Base-by-base conservation (phyloP, 805 yeast species). In the Jamesozyma lodderae region DNA sequence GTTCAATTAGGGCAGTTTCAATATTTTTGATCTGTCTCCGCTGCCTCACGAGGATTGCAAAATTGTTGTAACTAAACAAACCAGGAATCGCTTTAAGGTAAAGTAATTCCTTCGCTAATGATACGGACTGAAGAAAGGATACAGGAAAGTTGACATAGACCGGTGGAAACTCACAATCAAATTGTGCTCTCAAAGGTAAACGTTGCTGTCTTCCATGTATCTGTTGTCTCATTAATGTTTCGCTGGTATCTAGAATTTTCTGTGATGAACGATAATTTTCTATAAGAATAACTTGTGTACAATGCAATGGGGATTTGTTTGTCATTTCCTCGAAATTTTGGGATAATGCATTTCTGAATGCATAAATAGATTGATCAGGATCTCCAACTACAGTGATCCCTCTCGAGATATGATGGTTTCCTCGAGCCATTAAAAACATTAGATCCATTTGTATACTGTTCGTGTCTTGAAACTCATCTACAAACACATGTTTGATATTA, bases 381-480 rank as follows among this genome's bases (percentile, higher is more conserved):
- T 90, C 98, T 1, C 98, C 98, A 2, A 90, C 96, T 1, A 87
- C 79, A 0, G 96, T 84, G 7, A 90, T 70, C 41, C 79, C 79
- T 43, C 75, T 55, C 26, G 66, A 67, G 15, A 53, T 37, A 15
- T 60, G 56, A 3, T 58, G 50, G 28, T 70, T 64, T 41, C 64
- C 65, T 10, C 53, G 51, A 0, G 79, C 68, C 23, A 81, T 60
- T 4, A 65, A 62, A 43, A 70, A 70, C 67, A 85, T 71, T 33
- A 92, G 63, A 38, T 75, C 73, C 45, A 86, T 66, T 55, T 90
- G 97, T 14, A 86, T 68, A 25, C 66, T 66, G 49, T 82, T 85
- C 0, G 96, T 87, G 51, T 92, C 98, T 62, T 90, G 97, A 51
- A 87, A 90, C 60, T 90, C 98, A 61, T 90, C 98, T 6, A 92